Conservation (phyloP, 495 filamentous ascomycete species). For the Bacidia gigantensis region DNA sequence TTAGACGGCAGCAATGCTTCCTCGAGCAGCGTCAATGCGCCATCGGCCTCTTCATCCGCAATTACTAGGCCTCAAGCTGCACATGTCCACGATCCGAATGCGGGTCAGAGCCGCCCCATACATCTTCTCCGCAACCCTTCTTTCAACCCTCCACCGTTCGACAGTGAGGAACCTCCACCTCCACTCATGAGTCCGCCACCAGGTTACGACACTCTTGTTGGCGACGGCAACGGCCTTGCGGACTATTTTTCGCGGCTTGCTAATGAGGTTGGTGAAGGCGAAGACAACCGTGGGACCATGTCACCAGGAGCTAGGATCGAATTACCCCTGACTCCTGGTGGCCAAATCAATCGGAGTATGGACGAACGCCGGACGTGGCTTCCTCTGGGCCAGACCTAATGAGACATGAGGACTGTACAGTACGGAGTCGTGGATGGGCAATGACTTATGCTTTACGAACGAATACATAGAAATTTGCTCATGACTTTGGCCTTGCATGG, state of each 20-base stretch:
- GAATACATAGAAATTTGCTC: too few relatives aligned
- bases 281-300: slow-evolving; percentile 30
- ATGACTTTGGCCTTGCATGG: too few relatives aligned
- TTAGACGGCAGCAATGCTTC: slow-evolving; percentile 18
- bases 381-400: slow-evolving; percentile 33
- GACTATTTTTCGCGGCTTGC: slow-evolving; percentile 76
- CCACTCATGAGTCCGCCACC: slow-evolving; percentile 76
- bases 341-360: slow-evolving; percentile 58
- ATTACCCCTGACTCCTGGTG: slow-evolving; percentile 56
- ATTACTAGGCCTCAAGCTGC: slow-evolving; percentile 35
- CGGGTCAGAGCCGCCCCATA: slow-evolving; percentile 49
- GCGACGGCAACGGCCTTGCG: slow-evolving; percentile 64
- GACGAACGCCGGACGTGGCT: slow-evolving; percentile 42
- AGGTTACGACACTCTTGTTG: slow-evolving; percentile 74
- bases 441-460: too few relatives aligned
- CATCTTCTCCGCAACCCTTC: slow-evolving; percentile 81
- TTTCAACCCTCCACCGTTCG: slow-evolving; percentile 82
- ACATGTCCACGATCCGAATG: slow-evolving; percentile 33
- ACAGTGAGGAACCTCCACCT: slow-evolving; percentile 76
- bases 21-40: slow-evolving; percentile 14
- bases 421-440: too few relatives aligned
- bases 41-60: slow-evolving; percentile 24
- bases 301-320: slow-evolving; percentile 33
- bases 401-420: too few relatives aligned
- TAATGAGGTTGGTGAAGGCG: slow-evolving; percentile 42